A percentile compares a stretch with the other conserved stretches of the same genome.
Evolutionary conservation across 108 stramenopile species (phyloP).

Genomic region (Skeletonema marinoi): DNA sequence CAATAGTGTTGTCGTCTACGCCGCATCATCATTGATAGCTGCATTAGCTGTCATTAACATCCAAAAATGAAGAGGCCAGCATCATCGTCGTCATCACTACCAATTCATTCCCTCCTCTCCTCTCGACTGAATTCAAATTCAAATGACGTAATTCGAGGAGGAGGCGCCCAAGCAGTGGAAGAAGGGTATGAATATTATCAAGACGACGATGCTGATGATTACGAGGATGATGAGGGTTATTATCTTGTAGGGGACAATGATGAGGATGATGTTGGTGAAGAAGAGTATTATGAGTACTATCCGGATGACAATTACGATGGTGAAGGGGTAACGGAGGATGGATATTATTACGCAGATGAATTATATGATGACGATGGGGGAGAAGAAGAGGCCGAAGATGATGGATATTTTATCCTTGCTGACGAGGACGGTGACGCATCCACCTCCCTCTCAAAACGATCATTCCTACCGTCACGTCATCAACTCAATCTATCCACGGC

Average conservation of each 20-base stretch:
- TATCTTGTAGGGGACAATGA: constrained; percentile 8
- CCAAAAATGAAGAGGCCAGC: not conserved
- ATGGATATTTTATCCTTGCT: not conserved
- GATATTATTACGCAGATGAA: not conserved
- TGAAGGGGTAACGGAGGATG: not conserved
- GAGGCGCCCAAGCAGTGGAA: not conserved
- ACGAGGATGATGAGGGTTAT: constrained; percentile 8
- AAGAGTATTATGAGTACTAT: not conserved
- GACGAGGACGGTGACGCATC: not conserved
- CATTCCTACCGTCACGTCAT: not conserved
- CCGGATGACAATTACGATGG: not conserved
- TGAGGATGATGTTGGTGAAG: not conserved
- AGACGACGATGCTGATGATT: not conserved
- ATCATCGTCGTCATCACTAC: not conserved
- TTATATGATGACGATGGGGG: not conserved
- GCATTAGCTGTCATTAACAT: not conserved
- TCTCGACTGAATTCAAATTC: not conserved
- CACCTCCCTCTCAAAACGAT: not conserved
- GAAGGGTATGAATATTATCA: not conserved
- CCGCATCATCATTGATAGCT: no score
- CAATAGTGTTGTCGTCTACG: not conserved
- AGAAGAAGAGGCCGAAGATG: not conserved
- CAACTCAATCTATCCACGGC: not conserved
- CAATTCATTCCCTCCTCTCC: not conserved
- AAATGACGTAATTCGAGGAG: not conserved